A percentile compares a stretch with the other conserved stretches of the same genome.
Evolutionary conservation across 2,329 filamentous ascomycete genomes (phyloP).

Genomic region (Epichloe typhina): DNA sequence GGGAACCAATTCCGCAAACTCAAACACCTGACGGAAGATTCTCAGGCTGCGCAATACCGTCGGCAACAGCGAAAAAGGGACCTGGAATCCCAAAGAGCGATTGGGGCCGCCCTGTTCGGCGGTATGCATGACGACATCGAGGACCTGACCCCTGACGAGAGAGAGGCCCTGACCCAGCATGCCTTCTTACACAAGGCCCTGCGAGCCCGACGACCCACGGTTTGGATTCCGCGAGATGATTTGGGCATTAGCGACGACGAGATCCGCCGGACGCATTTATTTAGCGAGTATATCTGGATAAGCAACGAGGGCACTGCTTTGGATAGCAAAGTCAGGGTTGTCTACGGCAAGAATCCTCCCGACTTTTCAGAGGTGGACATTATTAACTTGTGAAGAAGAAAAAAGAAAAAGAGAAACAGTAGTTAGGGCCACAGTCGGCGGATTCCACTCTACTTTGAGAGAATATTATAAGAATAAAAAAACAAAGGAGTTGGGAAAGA

Average conservation of each 20-base stretch:
- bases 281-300: conserved; percentile 78
- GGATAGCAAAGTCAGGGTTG: conserved; percentile 68
- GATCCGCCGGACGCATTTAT: conserved; percentile 60
- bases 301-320: conserved; percentile 85
- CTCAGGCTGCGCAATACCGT: conserved; percentile 34
- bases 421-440: neutral
- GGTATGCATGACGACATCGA: conserved; percentile 88
- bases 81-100: conserved; percentile 57
- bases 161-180: conserved; percentile 71
- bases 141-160: conserved; percentile 79
- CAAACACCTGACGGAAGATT: conserved; percentile 20
- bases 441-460: neutral
- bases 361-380: conserved; percentile 83
- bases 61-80: conserved; percentile 41
- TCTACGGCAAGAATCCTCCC: conserved; percentile 75
- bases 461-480: too few relatives aligned
- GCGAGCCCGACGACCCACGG: conserved; percentile 68
- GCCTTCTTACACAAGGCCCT: conserved; percentile 87
- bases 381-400: conserved; percentile 52
- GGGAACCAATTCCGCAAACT: conserved; percentile 35
- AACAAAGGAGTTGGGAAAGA: too few relatives aligned
- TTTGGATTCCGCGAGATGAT: conserved; percentile 90
- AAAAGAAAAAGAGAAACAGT: too few relatives aligned
- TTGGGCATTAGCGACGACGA: conserved; percentile 88
- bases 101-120: conserved; percentile 72